Conservation (phyloP, 345 rosid genomes). For the Acer yangbiense region DNA sequence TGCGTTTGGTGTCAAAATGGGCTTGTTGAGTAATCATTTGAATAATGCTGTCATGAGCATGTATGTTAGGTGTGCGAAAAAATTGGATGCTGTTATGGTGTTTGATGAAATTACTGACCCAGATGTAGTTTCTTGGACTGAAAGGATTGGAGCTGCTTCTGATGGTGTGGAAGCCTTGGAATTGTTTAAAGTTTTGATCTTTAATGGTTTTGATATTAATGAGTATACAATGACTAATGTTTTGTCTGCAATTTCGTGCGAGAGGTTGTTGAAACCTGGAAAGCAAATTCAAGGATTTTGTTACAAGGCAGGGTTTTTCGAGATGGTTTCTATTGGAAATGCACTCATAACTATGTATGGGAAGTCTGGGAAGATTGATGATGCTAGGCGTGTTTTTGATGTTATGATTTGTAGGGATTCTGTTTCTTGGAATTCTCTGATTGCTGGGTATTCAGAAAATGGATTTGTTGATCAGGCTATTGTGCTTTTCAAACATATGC, state of each 20-base stretch:
- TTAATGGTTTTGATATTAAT: conserved; percentile 26
- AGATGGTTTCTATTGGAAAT: conserved; percentile 39
- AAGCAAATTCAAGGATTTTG: conserved; percentile 45
- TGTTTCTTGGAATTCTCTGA: conserved; percentile 48
- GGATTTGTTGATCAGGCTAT: conserved; percentile 33
- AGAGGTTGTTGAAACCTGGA: conserved; percentile 26
- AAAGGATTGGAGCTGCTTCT: conserved; percentile 42
- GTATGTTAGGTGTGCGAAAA: conserved; percentile 36
- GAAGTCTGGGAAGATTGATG: conserved; percentile 29
- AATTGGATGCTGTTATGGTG: conserved; percentile 29
- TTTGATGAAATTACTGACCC: conserved; percentile 49
- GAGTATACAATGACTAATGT: conserved; percentile 38
- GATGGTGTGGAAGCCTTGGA: conserved; percentile 35
- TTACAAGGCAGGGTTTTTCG: conserved; percentile 31
- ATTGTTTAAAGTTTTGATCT: conserved; percentile 28
- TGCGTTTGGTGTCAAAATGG: conserved; percentile 40
- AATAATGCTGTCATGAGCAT: conserved; percentile 42
- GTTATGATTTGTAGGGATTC: conserved; percentile 32
- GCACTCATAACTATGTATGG: conserved; percentile 40
- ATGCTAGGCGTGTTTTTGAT: conserved; percentile 36
- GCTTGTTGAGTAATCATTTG: conserved; percentile 35
- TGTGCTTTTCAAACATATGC: conserved; percentile 33
- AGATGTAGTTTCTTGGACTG: conserved; percentile 45
- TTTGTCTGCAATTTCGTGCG: conserved; percentile 30
- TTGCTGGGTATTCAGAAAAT: conserved; percentile 42